Percentiles rank a stretch among this genome's conserved stretches.
Conservation (phyloP, 192 early-diverging fungal species). For the Coemansia sp. region DNA sequence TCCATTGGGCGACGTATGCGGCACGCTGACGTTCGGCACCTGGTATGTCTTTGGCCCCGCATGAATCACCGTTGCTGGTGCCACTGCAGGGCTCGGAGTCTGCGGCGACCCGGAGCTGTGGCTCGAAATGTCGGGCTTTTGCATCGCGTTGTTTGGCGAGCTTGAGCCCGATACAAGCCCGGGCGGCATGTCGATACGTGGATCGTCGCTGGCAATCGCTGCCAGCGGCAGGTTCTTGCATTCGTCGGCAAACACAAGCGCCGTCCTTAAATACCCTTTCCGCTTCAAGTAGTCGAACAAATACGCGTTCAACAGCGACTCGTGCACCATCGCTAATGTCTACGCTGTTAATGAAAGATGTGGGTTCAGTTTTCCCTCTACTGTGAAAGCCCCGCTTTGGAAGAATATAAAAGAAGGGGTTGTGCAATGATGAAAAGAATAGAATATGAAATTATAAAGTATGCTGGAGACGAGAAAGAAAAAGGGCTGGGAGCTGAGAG, state of each 20-base stretch:
- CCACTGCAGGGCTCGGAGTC: conserved; percentile 3
- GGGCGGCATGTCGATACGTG: conserved; percentile 13
- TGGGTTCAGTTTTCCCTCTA: background rate
- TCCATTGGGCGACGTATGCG: conserved; percentile 21
- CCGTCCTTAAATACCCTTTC: conserved; percentile 30
- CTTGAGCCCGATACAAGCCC: background rate
- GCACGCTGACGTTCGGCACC: conserved; percentile 25
- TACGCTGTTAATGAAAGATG: background rate
- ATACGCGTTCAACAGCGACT: conserved; percentile 41
- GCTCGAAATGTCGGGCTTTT: background rate
- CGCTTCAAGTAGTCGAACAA: conserved; percentile 47
- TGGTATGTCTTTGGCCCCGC: conserved; percentile 1
- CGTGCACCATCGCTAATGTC: conserved; percentile 29
- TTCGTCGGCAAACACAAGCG: conserved; percentile 38
- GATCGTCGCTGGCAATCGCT: conserved; percentile 20
- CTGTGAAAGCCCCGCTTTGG: background rate
- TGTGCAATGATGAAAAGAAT: background rate
- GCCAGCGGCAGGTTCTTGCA: conserved; percentile 34
- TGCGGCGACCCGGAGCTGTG: background rate
- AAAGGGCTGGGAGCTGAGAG: background rate
- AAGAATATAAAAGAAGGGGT: background rate
- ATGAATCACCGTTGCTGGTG: background rate
- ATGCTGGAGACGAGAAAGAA: background rate
- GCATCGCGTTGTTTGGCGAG: background rate
- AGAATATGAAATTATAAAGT: background rate